These are phyloP conservation scores for Taphrina flavorubra DNA, from an alignment of 1,139 yeast species.

Conservation along the genomic window DNA sequence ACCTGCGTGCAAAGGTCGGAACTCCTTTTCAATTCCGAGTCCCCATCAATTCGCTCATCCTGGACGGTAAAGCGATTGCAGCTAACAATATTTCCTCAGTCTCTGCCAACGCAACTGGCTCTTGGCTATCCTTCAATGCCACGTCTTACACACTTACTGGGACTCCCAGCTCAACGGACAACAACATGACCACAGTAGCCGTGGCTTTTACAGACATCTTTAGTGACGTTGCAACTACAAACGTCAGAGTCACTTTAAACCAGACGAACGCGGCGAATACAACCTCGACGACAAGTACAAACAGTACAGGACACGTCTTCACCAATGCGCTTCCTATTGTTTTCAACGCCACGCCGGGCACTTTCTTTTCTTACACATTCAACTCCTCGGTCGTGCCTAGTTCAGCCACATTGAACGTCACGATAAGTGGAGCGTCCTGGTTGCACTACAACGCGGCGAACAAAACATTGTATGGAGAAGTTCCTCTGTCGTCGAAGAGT, in stretches of 20 bases:
- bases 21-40: slow-evolving; percentile 61
- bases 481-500: slow-evolving; percentile 58
- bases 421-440: slow-evolving; percentile 61
- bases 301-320: slow-evolving; percentile 43
- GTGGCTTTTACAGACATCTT: slow-evolving; percentile 45
- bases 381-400: slow-evolving; percentile 54
- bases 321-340: slow-evolving; percentile 4
- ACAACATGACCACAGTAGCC: slow-evolving; percentile 41
- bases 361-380: slow-evolving; percentile 58
- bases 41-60: slow-evolving; percentile 64
- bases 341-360: slow-evolving; percentile 72
- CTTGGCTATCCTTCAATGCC: slow-evolving; percentile 79
- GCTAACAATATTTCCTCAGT: slow-evolving; percentile 63
- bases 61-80: slow-evolving; percentile 64
- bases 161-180: slow-evolving; percentile 57
- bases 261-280: slow-evolving; percentile 51
- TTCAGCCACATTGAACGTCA: slow-evolving; percentile 59
- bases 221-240: slow-evolving; percentile 44
- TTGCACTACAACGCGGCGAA: slow-evolving; percentile 64
- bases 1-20: slow-evolving; percentile 69
- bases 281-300: slow-evolving; percentile 43
- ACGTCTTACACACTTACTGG: slow-evolving; percentile 69
- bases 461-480: slow-evolving; percentile 69
- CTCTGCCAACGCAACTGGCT: slow-evolving; percentile 44
- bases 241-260: slow-evolving; percentile 49